Evolutionary conservation across 2,329 filamentous ascomycete genomes (phyloP).

Genomic region (Aschersonia sp.): DNA sequence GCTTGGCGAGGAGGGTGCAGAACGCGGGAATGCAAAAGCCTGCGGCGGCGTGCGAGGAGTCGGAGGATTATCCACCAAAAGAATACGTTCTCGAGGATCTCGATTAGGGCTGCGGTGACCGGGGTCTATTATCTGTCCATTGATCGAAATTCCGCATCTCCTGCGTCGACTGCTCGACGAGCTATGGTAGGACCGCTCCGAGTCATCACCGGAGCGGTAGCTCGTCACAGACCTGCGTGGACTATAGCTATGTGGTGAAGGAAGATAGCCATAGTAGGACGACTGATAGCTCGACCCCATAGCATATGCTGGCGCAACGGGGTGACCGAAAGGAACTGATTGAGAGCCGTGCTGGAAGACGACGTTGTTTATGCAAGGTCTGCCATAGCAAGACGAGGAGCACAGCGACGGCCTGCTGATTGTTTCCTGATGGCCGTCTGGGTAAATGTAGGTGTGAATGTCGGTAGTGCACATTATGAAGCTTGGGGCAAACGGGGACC

Average conservation of each 20-base stretch:
- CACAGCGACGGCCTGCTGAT: slow-evolving; percentile 22
- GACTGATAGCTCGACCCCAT: neutral
- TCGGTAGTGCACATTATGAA: slow-evolving; percentile 36
- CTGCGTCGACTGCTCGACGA: slow-evolving; percentile 15
- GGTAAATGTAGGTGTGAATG: slow-evolving; percentile 29
- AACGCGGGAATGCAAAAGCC: slow-evolving; percentile 22
- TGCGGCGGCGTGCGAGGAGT: slow-evolving; percentile 32
- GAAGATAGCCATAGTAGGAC: slow-evolving; percentile 17
- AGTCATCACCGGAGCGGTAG: slow-evolving; percentile 23
- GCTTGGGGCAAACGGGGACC: slow-evolving; percentile 1
- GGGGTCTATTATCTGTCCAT: slow-evolving; percentile 9
- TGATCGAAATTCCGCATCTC: slow-evolving; percentile 20
- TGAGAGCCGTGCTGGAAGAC: slow-evolving; percentile 26
- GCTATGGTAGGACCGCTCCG: slow-evolving; percentile 19
- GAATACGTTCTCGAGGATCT: slow-evolving; percentile 23
- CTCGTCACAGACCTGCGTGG: slow-evolving; percentile 14
- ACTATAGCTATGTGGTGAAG: slow-evolving; percentile 24
- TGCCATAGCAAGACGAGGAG: slow-evolving; percentile 21
- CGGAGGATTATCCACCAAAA: slow-evolving; percentile 29
- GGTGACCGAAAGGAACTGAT: slow-evolving; percentile 15
- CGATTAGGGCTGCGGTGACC: slow-evolving; percentile 17
- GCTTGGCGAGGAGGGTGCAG: slow-evolving; percentile 24
- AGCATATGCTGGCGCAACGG: slow-evolving; percentile 8
- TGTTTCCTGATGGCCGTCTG: slow-evolving; percentile 24
- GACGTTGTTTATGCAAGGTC: slow-evolving; percentile 26